Evolutionary conservation across 2,329 filamentous ascomycete species (phyloP).

Genomic region (Clarireedia hainanense): DNA sequence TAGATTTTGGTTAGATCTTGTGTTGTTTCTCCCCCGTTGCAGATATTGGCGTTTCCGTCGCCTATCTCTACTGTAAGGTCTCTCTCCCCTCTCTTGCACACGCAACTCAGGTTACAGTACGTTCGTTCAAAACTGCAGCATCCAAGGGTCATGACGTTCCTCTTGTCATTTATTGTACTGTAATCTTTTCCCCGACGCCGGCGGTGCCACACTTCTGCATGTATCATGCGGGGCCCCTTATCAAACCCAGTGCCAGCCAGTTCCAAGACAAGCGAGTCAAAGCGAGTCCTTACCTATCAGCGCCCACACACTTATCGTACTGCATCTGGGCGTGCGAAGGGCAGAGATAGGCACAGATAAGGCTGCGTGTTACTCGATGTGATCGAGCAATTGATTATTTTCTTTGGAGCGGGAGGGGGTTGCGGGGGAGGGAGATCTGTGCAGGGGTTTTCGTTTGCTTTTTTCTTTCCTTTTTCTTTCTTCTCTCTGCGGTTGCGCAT

Average conservation of each 20-base stretch:
- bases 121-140: too few species aligned
- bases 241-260: neutral
- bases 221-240: neutral
- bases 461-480: neutral
- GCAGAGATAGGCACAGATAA: conserved; percentile 6
- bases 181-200: neutral
- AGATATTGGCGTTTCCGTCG: too few species aligned
- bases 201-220: neutral
- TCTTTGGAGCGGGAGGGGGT: neutral
- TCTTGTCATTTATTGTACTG: neutral
- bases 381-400: conserved; percentile 10
- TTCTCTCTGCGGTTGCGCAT: too few species aligned
- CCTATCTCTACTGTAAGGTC: too few species aligned
- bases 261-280: neutral
- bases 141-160: neutral
- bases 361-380: conserved; percentile 10
- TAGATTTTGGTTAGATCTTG: too few species aligned
- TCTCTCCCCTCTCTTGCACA: too few species aligned
- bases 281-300: neutral
- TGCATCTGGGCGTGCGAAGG: neutral
- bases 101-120: too few species aligned
- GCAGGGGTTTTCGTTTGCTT: neutral
- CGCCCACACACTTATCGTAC: conserved; percentile 1
- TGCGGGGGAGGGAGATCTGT: neutral
- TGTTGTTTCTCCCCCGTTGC: too few species aligned